Conservation (phyloP, 495 filamentous ascomycete species). For the Annulohypoxylon moriforme region DNA sequence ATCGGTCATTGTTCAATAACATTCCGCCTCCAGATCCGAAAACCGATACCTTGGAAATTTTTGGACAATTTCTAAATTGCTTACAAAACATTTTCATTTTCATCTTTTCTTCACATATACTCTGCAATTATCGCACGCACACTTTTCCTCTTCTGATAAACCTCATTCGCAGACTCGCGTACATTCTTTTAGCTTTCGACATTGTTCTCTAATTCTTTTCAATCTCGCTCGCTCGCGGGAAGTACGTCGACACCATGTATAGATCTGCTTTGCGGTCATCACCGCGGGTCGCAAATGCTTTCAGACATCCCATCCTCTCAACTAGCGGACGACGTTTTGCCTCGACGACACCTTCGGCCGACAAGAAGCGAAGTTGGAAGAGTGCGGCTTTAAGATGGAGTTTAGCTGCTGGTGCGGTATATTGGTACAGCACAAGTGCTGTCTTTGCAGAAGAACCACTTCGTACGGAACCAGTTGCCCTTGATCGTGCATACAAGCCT, state of each 20-base stretch:
- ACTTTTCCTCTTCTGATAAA: neutral
- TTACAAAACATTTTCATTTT: constrained; percentile 36
- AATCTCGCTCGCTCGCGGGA: constrained; percentile 11
- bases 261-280: constrained; percentile 68
- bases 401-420: constrained; percentile 79
- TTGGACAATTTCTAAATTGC: constrained; percentile 8
- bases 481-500: neutral
- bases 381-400: constrained; percentile 77
- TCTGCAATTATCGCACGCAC: neutral
- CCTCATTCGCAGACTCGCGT: neutral
- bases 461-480: constrained; percentile 63
- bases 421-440: constrained; percentile 91
- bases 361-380: constrained; percentile 84
- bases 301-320: constrained; percentile 49
- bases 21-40: neutral
- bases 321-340: constrained; percentile 69
- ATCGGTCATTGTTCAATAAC: constrained; percentile 25
- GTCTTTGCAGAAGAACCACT: constrained; percentile 85
- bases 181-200: neutral
- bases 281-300: constrained; percentile 59
- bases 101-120: constrained; percentile 11
- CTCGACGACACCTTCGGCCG: constrained; percentile 70
- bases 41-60: constrained; percentile 1
- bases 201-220: constrained; percentile 16
- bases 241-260: constrained; percentile 63